Evolutionary conservation across 1,139 yeast genomes (phyloP).

Genomic region (Lodderomyces theae): DNA sequence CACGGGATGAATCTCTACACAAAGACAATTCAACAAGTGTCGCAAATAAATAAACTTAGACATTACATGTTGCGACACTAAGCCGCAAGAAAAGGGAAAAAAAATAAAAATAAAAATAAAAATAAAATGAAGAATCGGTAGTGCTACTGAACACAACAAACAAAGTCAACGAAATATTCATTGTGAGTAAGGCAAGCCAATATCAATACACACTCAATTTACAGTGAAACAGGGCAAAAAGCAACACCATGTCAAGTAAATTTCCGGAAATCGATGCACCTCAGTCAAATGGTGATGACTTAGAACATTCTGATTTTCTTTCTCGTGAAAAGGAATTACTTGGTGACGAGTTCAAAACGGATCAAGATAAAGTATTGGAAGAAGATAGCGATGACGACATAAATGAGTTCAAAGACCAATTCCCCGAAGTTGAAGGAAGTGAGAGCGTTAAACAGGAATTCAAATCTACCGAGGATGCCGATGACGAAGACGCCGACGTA

Average conservation of each 20-base stretch:
- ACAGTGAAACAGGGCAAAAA: too few relatives aligned
- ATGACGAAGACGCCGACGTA: slow-evolving; percentile 20
- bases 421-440: slow-evolving; percentile 54
- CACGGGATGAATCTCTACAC: too few relatives aligned
- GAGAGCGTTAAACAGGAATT: slow-evolving; percentile 12
- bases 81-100: too few relatives aligned
- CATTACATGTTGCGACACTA: too few relatives aligned
- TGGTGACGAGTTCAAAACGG: slow-evolving; percentile 80
- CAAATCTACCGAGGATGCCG: slow-evolving; percentile 15
- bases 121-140: too few relatives aligned
- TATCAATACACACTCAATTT: too few relatives aligned
- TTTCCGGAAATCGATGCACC: slow-evolving; percentile 77
- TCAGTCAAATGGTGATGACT: slow-evolving; percentile 35
- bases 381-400: slow-evolving; percentile 58
- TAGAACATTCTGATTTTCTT: slow-evolving; percentile 58
- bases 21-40: too few relatives aligned
- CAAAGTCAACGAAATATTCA: slow-evolving; percentile 1
- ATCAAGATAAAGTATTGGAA: slow-evolving; percentile 55
- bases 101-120: too few relatives aligned
- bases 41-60: too few relatives aligned
- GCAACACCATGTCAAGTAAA: slow-evolving; percentile 70
- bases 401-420: slow-evolving; percentile 63
- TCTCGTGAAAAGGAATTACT: slow-evolving; percentile 81
- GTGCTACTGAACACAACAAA: too few relatives aligned
- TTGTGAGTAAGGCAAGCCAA: too few relatives aligned